A percentile compares a stretch with the other conserved stretches of the same genome.
These are phyloP conservation scores for Tolypocladium pustulatum DNA, from an alignment of 2,329 filamentous ascomycete species.

Conservation along the genomic window DNA sequence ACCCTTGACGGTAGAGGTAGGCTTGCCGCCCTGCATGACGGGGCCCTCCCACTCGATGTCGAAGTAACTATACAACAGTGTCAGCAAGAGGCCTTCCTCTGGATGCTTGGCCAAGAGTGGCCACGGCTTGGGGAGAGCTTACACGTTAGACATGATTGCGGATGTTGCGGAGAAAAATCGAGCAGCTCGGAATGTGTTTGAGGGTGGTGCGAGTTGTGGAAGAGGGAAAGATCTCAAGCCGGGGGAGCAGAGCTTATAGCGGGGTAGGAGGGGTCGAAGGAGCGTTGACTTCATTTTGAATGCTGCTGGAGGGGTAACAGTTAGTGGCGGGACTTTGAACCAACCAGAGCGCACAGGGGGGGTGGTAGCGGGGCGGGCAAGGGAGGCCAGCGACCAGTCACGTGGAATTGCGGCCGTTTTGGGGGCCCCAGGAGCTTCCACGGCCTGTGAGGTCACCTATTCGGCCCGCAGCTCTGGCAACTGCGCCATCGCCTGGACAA, in stretches of 20 bases:
- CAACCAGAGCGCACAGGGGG: conserved; percentile 13
- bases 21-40: conserved; percentile 48
- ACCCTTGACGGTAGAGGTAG: conserved; percentile 49
- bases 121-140: conserved; percentile 27
- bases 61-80: conserved; percentile 47
- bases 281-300: conserved; percentile 34
- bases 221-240: conserved; percentile 28
- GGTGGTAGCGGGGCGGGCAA: conserved; percentile 8
- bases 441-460: neutral
- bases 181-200: conserved; percentile 25
- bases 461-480: neutral
- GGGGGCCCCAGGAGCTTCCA: neutral
- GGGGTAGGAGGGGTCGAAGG: conserved; percentile 36
- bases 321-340: conserved; percentile 21
- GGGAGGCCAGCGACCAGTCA: conserved; percentile 12
- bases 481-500: neutral
- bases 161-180: conserved; percentile 44
- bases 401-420: conserved; percentile 11
- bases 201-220: conserved; percentile 29
- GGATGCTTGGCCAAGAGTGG: neutral
- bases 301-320: conserved; percentile 28
- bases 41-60: conserved; percentile 65
- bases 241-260: conserved; percentile 30
- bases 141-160: conserved; percentile 63
- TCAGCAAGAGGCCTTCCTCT: neutral